Evolutionary conservation across 2,329 filamentous ascomycete genomes (phyloP).

Genomic region (Fusarium duplospermum): DNA sequence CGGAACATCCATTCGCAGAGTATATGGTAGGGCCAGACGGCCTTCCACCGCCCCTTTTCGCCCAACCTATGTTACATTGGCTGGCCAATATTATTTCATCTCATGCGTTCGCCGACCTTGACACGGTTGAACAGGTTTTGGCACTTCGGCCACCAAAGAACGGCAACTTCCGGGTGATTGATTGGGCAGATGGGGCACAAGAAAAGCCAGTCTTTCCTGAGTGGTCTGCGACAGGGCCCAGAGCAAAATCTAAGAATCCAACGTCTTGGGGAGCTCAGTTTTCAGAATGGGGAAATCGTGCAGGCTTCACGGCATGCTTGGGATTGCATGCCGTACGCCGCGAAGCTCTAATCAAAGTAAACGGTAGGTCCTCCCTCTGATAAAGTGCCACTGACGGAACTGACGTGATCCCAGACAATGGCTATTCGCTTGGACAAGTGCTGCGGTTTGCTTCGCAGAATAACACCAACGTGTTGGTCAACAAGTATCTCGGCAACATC

Average conservation of each 20-base stretch:
- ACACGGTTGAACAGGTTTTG: neutral
- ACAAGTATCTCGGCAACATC: conserved; percentile 14
- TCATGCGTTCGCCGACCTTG: neutral
- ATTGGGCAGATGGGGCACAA: neutral
- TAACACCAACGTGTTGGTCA: conserved; percentile 11
- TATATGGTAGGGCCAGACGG: neutral
- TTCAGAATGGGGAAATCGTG: neutral
- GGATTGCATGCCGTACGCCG: neutral
- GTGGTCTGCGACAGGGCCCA: neutral
- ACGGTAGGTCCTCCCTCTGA: neutral
- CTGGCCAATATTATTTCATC: neutral
- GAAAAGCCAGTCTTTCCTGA: neutral
- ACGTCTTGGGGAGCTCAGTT: neutral
- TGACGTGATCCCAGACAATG: neutral
- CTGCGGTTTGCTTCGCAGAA: conserved; percentile 16
- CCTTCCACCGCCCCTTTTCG: neutral
- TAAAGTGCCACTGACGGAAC: neutral
- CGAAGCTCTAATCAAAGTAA: conserved; percentile 10
- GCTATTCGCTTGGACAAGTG: conserved; percentile 14
- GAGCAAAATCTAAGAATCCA: neutral
- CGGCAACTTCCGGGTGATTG: neutral
- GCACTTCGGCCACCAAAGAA: neutral
- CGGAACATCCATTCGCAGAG: neutral
- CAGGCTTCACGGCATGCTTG: neutral
- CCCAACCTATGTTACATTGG: neutral